Evolutionary conservation across 176 grass and related monocot genomes (phyloP), one percentile per base, ranked within the genome.

Genomic region (Eragrostis nindensis): DNA sequence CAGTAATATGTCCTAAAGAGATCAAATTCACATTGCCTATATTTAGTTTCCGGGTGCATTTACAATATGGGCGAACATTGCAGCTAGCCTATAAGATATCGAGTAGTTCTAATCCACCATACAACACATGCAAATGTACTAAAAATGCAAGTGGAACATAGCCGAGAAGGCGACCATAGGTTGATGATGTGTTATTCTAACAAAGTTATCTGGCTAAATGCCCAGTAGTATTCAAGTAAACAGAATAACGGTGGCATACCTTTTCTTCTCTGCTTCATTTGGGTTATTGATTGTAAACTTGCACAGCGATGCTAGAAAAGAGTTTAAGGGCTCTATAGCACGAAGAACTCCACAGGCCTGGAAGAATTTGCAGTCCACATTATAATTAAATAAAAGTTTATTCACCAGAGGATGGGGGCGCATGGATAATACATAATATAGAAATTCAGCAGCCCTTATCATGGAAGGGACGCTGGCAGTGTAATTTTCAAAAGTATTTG

Each of bases 251-350:
- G 71, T 22, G 8, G 57, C 64, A 44, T 88, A 98, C 95, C 95
- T 98, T 90, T 81, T 95, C 86, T 89, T 98, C 66, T 98, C 95
- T 64, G 81, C 89, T 82, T 98, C 92, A 59, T 76, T 98, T 77
- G 95, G 92, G 86, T 87, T 91, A 67, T 89, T 98, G 75, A 95
- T 98, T 81, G 95, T 95, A 87, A 98, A 98, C 83, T 98, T 98
- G 88, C 95, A 98, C 57, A 98, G 86, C 26, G 95, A 98, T 89
- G 95, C 95, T 75, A 98, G 85, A 84, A 98, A 98, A 77, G 95
- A 94, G 86, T 98, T 98, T 62, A 98, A 89, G 50, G 95, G 92
- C 70, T 98, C 95, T 83, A 95, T 82, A 82, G 95, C 90, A 72
- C 62, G 90, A 53, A 98, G 93, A 87, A 98, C 90, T 81, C 95